These are phyloP conservation scores for Globisporangium viniferum DNA, from an alignment of 352 stramenopile genomes.

Conservation along the genomic window DNA sequence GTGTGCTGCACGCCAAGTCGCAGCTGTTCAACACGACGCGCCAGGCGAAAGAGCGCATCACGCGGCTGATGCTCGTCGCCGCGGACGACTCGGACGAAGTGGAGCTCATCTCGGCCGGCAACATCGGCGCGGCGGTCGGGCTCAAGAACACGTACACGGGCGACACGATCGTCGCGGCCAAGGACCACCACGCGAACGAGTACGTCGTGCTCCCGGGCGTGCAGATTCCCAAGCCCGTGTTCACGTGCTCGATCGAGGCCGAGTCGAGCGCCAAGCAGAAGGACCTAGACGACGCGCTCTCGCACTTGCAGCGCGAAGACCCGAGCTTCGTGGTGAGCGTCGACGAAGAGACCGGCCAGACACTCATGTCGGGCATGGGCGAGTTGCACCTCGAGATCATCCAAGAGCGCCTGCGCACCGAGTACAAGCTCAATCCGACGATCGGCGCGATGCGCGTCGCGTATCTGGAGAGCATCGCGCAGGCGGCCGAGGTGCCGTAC, in stretches of 20 bases:
- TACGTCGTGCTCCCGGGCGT: conserved; percentile 55
- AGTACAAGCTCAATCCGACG: conserved; percentile 87
- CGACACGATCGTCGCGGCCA: conserved; percentile 90
- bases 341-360: conserved; percentile 97
- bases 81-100: conserved; percentile 89
- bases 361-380: conserved; percentile 95
- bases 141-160: conserved; percentile 92
- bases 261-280: conserved; percentile 84
- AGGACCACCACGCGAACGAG: conserved; percentile 33
- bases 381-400: conserved; percentile 95
- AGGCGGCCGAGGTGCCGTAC: conserved; percentile 33
- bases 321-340: conserved; percentile 95
- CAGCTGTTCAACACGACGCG: conserved; percentile 76
- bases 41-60: conserved; percentile 55
- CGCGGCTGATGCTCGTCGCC: conserved; percentile 86
- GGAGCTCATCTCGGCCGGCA: conserved; percentile 77
- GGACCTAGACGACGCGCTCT: conserved; percentile 83
- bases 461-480: conserved; percentile 86
- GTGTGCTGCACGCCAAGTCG: conserved; percentile 78
- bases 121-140: conserved; percentile 91
- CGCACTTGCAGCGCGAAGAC: conserved; percentile 88
- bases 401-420: conserved; percentile 84
- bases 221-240: conserved; percentile 79
- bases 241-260: conserved; percentile 90
- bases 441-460: conserved; percentile 88